Base-by-base conservation (phyloP, 495 filamentous ascomycete genomes). In the Daldinia grandis region DNA sequence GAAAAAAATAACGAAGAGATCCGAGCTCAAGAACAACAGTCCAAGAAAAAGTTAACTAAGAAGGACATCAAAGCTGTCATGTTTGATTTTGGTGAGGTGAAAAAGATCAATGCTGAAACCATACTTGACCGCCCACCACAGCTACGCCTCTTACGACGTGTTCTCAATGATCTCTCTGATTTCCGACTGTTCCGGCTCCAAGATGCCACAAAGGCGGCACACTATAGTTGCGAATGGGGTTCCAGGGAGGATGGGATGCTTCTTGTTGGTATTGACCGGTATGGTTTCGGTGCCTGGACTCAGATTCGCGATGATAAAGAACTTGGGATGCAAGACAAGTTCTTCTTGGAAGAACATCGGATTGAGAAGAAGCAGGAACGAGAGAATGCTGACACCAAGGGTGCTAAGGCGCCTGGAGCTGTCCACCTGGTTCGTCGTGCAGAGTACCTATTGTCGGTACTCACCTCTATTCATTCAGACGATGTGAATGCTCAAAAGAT, bases 331-430 rank as follows among this genome's bases (percentile, higher is more conserved):
- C 83, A 84, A 3, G 95, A 97, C 69, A 98, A 97, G 76, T 93
- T 98, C 77, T 99, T 96, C 82, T 78, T 99, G 5, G 95, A 99
- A 77, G 95, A 99, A 75, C 94, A 98, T 76, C 91, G 94, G n/a
- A 95, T 98, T 24, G 96, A 95, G 76, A 92, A 96, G 78, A 98
- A 98, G 74, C 94, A 94, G 68, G 93, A 97, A 72, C 91, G 95
- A 17, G 86, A 84, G 66, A 92, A 93, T 69, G 87, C 82, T 1
- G 92, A 95, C 12, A 87, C 89, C 58, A 92, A 92, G 73, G 85
- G 88, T 17, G 91, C 92, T 1, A 97, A 97, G 73, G 95, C 95
- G 3, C 95, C 95, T 9, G 95, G 95, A 3, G 94, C 95, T 53
- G 95, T 98, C 33, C 95, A 99, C 74, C 88, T 99, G 38, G 95